phyloP scores from a whole-genome alignment of 2,329 filamentous ascomycete species.

The Paraphaeosphaeria sporulosa region DNA sequence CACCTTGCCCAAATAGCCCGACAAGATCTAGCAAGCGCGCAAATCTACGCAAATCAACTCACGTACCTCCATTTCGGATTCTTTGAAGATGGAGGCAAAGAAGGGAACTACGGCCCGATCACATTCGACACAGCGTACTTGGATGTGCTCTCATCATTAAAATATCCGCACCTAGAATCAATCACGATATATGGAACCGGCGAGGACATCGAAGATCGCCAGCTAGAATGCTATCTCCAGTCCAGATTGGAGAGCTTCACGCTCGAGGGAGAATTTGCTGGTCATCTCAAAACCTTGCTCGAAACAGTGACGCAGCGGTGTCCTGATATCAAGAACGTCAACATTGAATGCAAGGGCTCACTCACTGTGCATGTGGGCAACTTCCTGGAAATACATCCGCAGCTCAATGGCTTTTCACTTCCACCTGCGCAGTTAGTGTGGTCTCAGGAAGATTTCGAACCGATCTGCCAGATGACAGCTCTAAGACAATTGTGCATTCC shows the following conservation, averaged over 20 bases:
- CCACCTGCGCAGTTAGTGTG: background rate
- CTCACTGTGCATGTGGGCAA: background rate
- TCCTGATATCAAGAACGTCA: background rate
- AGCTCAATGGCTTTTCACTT: background rate
- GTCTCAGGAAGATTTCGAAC: background rate
- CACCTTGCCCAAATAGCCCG: background rate
- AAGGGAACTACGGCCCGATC: background rate
- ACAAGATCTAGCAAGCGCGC: background rate
- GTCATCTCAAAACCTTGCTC: background rate
- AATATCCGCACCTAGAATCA: background rate
- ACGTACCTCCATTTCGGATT: background rate
- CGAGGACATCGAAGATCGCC: background rate
- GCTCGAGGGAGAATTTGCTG: background rate
- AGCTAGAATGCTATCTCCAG: background rate
- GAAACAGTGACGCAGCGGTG: background rate
- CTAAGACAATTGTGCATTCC: background rate
- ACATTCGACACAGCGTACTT: slow-evolving; percentile 1
- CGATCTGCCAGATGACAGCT: background rate
- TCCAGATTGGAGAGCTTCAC: background rate
- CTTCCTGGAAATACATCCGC: background rate
- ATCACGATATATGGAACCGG: slow-evolving; percentile 1
- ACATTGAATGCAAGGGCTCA: background rate
- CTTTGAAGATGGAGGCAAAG: background rate
- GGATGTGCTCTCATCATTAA: background rate
- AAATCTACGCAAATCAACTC: slow-evolving; percentile 1